Evolutionary conservation across 2,329 filamentous ascomycete species (phyloP).

Genomic region (Neodidymelliopsis sp.): DNA sequence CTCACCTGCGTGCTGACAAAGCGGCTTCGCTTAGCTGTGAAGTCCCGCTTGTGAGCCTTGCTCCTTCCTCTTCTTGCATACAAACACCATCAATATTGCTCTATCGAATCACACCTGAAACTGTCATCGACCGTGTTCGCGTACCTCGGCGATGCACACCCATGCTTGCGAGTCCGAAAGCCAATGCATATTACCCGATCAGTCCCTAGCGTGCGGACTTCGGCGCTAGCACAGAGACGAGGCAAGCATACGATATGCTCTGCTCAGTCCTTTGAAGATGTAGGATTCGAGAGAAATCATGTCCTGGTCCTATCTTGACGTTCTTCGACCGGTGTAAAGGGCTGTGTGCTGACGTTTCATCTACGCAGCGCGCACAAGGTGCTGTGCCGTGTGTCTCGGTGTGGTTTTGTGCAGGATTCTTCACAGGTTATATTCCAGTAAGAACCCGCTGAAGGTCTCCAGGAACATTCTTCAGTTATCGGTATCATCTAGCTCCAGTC

Average conservation of each 20-base stretch:
- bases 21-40: not conserved
- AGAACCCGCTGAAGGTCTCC: too few species aligned
- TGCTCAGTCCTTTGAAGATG: not conserved
- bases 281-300: too few species aligned
- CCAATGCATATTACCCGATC: not conserved
- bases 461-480: too few species aligned
- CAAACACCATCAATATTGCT: not conserved
- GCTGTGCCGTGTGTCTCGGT: not conserved
- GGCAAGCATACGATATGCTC: not conserved
- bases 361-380: not conserved
- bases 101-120: not conserved
- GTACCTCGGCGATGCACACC: not conserved
- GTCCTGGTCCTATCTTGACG: not conserved
- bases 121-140: not conserved
- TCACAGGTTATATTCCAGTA: too few species aligned
- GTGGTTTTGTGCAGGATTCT: too few species aligned
- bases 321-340: not conserved
- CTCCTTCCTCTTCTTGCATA: not conserved
- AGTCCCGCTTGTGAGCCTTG: not conserved
- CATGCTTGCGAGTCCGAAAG: not conserved
- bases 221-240: not conserved
- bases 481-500: too few species aligned
- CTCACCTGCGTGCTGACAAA: slow-evolving; percentile 16
- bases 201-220: slow-evolving; percentile 16
- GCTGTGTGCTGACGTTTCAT: slow-evolving; percentile 11